Evolutionary conservation across 73 alveolate genomes (phyloP).

Genomic region (Paraurostyla sp.): DNA sequence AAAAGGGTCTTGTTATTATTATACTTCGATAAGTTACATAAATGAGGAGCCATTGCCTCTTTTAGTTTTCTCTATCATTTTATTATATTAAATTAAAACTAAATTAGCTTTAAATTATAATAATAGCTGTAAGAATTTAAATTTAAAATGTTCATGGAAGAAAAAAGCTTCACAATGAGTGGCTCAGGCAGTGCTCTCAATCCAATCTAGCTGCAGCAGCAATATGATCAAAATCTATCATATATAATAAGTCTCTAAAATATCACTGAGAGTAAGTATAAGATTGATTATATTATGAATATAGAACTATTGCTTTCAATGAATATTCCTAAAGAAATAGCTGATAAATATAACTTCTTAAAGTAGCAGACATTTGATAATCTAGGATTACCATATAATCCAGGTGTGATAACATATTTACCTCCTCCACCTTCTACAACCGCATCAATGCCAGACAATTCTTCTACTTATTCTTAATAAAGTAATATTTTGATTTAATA

Average conservation of each 20-base stretch:
- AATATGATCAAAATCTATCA: constrained; percentile 11
- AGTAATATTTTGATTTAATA: not conserved
- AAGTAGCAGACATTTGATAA: constrained; percentile 40
- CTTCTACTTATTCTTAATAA: not conserved
- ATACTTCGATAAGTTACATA: not conserved
- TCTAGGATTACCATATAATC: constrained; percentile 25
- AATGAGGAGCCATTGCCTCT: constrained; percentile 51
- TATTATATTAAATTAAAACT: not conserved
- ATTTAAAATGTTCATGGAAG: constrained; percentile 27
- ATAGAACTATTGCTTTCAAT: constrained; percentile 56
- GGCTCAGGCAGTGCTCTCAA: too few relatives aligned
- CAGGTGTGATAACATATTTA: constrained; percentile 8
- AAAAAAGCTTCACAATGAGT: constrained; percentile 1
- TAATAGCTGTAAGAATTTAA: not conserved
- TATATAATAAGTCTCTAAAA: constrained; percentile 8
- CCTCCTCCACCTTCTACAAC: not conserved
- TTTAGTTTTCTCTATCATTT: constrained; percentile 49
- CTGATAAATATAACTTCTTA: constrained; percentile 26
- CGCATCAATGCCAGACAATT: not conserved
- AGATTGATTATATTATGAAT: not conserved
- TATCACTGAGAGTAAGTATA: constrained; percentile 46
- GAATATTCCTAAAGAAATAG: constrained; percentile 48
- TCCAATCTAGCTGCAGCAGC: not conserved
- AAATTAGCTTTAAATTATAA: not conserved
- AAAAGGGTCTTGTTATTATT: constrained; percentile 1